phyloP scores from a whole-genome alignment of 257 asterid genomes.

The Scutellaria galericulata region DNA sequence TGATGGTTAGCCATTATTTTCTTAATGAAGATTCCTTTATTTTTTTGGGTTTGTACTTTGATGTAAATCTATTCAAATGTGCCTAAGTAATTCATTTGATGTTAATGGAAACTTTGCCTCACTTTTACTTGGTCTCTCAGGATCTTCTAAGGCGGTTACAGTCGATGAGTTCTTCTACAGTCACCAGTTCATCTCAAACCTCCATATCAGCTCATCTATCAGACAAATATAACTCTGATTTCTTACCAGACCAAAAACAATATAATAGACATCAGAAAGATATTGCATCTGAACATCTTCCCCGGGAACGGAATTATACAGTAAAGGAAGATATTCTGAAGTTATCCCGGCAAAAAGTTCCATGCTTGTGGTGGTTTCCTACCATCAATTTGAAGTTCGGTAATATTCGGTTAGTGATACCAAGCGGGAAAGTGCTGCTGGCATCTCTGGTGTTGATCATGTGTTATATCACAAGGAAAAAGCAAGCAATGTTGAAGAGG shows the following conservation, averaged over 20 bases:
- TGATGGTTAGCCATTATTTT: slow-evolving; percentile 18
- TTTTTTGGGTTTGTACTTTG: neutral
- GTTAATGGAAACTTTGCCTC: neutral
- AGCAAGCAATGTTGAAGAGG: slow-evolving; percentile 68
- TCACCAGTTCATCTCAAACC: slow-evolving; percentile 53
- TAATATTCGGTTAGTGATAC: slow-evolving; percentile 48
- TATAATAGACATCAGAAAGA: slow-evolving; percentile 42
- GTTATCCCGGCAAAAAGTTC: slow-evolving; percentile 56
- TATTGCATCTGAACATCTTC: slow-evolving; percentile 37
- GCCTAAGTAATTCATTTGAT: slow-evolving; percentile 14
- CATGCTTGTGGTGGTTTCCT: slow-evolving; percentile 70
- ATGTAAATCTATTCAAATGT: neutral
- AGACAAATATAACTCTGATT: slow-evolving; percentile 43
- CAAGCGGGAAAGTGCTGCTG: slow-evolving; percentile 67
- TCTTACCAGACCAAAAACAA: slow-evolving; percentile 39
- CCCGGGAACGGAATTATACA: slow-evolving; percentile 41
- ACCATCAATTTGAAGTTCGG: slow-evolving; percentile 67
- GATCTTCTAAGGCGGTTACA: slow-evolving; percentile 75
- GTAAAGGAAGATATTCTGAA: slow-evolving; percentile 59
- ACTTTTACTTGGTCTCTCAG: slow-evolving; percentile 47
- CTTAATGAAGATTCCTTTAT: neutral
- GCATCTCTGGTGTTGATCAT: slow-evolving; percentile 54
- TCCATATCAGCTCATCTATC: slow-evolving; percentile 47
- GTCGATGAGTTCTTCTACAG: slow-evolving; percentile 54
- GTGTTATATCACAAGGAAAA: slow-evolving; percentile 61